Percentiles rank a stretch among this genome's conserved stretches.
These are phyloP conservation scores for Puccinia hordei DNA, from an alignment of 1,284 basidiomycete genomes.

Conservation along the genomic window DNA sequence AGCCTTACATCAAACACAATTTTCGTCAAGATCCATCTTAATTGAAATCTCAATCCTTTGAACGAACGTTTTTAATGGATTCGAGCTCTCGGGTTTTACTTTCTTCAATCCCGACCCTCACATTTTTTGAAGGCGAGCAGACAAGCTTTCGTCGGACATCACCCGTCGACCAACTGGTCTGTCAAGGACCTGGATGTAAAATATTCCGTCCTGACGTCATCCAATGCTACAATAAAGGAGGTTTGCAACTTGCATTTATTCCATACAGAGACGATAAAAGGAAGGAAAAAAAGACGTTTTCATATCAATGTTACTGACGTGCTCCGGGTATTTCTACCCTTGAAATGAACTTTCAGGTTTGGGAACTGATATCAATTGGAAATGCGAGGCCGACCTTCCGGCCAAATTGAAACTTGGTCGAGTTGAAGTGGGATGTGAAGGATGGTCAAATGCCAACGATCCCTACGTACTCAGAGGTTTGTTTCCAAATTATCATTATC, in stretches of 20 bases:
- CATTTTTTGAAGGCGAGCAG: slow-evolving; percentile 72
- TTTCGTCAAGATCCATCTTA: not conserved
- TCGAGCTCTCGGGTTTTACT: slow-evolving; percentile 65
- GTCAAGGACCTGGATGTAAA: slow-evolving; percentile 75
- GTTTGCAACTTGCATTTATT: slow-evolving; percentile 56
- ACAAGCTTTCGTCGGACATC: slow-evolving; percentile 70
- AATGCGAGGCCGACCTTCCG: slow-evolving; percentile 89
- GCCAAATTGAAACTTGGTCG: slow-evolving; percentile 75
- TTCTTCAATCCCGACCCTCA: slow-evolving; percentile 71
- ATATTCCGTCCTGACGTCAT: slow-evolving; percentile 80
- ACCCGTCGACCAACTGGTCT: slow-evolving; percentile 75
- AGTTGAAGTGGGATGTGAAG: slow-evolving; percentile 83
- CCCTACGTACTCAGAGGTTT: slow-evolving; percentile 78
- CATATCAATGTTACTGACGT: not conserved
- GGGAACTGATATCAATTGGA: slow-evolving; percentile 43
- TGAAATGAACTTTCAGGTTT: slow-evolving; percentile 29
- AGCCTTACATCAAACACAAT: not conserved
- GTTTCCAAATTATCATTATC: slow-evolving; percentile 48
- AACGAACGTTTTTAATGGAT: slow-evolving; percentile 1
- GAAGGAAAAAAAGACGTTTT: no score
- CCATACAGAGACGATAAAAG: not conserved
- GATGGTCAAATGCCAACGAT: slow-evolving; percentile 78
- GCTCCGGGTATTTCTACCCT: not conserved
- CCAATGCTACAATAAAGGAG: slow-evolving; percentile 77
- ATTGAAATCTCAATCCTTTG: not conserved